Base-by-base conservation (phyloP, 228 moss, liverwort and hornwort species). In the Sphagnum magellanicum region DNA sequence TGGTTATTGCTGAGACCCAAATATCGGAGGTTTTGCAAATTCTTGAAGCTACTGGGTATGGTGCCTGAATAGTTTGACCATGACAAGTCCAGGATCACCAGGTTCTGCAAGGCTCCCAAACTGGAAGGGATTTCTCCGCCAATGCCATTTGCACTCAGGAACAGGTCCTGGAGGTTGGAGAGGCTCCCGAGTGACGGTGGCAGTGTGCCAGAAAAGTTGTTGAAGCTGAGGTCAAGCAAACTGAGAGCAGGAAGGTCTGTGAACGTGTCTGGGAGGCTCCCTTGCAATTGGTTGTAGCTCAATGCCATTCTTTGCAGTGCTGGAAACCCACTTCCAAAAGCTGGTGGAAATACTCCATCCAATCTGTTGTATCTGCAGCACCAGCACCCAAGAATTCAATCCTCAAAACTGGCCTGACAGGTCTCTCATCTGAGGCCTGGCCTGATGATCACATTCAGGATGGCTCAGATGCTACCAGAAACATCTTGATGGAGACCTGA, bases 251-350 rank as follows among this genome's bases (percentile, higher is more conserved):
- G 65, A 6, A 84, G 62, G 60, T 49, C 68, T 4, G 76, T 79
- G 32, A 86, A 74, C 0, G 57, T 63, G 4, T 79, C 74, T 0
- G 84, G 88, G 5, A 91, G 71, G 6, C 16, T 48, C 0, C 79
- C 70, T 0, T 67, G 48, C 0, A 94, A 50, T 0, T 59, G 65
- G 68, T 94, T 94, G 67, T 86, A 71, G 51, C 89, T 83, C 6
- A 90, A 5, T 0, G 83, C 88, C 59, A 94, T 49, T 2, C 91
- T 77, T 10, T 83, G 78, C 1, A 94, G 77, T 5, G 63, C 53
- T 0, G 8, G 50, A 0, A 86, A 53, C 5, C 75, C 73, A 57
- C 70, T 55, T 4, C 75, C 49, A 0, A 84, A 9, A 0, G 77
- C 11, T 0, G 49, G 0, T 0, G 84, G 84, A 1, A 81, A 50